phyloP scores from a whole-genome alignment of 352 stramenopile genomes.

The Pelagophyceae sp. region DNA sequence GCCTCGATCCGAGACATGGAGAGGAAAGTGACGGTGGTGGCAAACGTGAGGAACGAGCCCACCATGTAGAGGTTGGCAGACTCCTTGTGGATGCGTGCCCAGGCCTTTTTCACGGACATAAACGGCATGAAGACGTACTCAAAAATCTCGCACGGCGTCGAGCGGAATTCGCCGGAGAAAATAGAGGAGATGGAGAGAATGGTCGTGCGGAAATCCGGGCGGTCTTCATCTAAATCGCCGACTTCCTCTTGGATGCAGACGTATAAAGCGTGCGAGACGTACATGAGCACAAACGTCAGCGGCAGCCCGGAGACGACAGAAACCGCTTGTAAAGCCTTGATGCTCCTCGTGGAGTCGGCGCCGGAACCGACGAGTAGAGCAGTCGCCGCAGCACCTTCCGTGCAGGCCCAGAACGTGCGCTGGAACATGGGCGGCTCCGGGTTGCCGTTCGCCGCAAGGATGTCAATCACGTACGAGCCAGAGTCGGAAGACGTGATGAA shows the following conservation, averaged over 20 bases:
- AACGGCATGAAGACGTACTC: no score
- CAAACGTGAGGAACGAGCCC: background rate
- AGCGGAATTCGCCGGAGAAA: no score
- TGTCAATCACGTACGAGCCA: constrained; percentile 44
- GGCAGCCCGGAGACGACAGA: constrained; percentile 44
- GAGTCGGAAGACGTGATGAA: constrained; percentile 49
- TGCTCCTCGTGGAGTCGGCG: constrained; percentile 14
- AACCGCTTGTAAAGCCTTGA: constrained; percentile 38
- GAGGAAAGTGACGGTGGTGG: background rate
- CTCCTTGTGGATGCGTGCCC: no score
- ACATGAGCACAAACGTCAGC: constrained; percentile 36
- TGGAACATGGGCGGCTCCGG: constrained; percentile 40
- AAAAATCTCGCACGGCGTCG: no score
- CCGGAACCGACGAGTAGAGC: constrained; percentile 35
- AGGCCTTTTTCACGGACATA: no score
- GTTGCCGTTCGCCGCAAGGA: constrained; percentile 40
- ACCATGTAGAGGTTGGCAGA: no score
- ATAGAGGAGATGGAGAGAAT: no score
- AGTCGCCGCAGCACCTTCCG: constrained; percentile 36
- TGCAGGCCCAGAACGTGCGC: constrained; percentile 45
- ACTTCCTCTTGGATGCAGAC: background rate
- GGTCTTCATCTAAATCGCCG: background rate
- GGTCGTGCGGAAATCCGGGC: background rate
- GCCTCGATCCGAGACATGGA: background rate
- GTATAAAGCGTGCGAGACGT: constrained; percentile 9